Percentiles rank a stretch among this genome's conserved stretches.
These are phyloP conservation scores for Neopestalotiopsis sp. DNA, from an alignment of 2,329 filamentous ascomycete genomes.

Conservation along the genomic window DNA sequence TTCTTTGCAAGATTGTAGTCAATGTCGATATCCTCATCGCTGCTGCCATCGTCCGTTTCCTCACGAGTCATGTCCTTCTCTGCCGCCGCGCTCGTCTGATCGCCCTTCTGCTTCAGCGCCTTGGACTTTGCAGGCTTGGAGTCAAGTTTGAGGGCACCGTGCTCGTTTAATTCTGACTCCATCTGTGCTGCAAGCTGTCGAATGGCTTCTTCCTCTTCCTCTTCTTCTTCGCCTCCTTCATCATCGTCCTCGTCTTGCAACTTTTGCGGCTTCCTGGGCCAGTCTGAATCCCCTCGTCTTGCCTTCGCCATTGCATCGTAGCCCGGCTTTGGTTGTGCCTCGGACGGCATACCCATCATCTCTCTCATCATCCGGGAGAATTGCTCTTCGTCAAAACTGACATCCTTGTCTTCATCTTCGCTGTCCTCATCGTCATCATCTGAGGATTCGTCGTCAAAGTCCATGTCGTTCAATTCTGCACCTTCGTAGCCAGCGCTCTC, in stretches of 20 bases:
- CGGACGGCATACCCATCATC: slow-evolving; percentile 75
- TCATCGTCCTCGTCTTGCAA: slow-evolving; percentile 42
- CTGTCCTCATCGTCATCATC: slow-evolving; percentile 57
- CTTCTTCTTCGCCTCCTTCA: slow-evolving; percentile 44
- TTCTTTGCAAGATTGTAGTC: slow-evolving; percentile 91
- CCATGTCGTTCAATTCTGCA: slow-evolving; percentile 72
- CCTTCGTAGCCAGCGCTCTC: slow-evolving; percentile 82
- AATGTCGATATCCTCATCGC: slow-evolving; percentile 69
- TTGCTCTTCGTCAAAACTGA: slow-evolving; percentile 82
- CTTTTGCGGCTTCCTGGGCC: slow-evolving; percentile 41
- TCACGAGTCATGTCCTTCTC: slow-evolving; percentile 21
- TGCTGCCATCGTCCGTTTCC: slow-evolving; percentile 51
- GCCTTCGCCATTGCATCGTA: slow-evolving; percentile 14
- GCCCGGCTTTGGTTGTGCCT: slow-evolving; percentile 16
- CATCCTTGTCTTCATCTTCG: slow-evolving; percentile 74
- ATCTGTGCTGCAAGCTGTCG: slow-evolving; percentile 69
- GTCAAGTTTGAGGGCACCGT: slow-evolving; percentile 68
- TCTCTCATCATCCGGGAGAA: slow-evolving; percentile 89
- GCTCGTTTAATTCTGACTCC: slow-evolving; percentile 72
- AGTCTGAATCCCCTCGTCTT: slow-evolving; percentile 10
- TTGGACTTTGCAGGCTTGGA: slow-evolving; percentile 37
- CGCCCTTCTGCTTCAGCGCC: slow-evolving; percentile 34
- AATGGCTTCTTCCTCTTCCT: slow-evolving; percentile 54
- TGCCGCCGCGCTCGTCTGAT: slow-evolving; percentile 23
- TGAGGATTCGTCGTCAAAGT: slow-evolving; percentile 61